Percentiles rank a stretch among this genome's conserved stretches.
phyloP scores from a whole-genome alignment of 2,329 filamentous ascomycete species.

The Fusarium clavum region DNA sequence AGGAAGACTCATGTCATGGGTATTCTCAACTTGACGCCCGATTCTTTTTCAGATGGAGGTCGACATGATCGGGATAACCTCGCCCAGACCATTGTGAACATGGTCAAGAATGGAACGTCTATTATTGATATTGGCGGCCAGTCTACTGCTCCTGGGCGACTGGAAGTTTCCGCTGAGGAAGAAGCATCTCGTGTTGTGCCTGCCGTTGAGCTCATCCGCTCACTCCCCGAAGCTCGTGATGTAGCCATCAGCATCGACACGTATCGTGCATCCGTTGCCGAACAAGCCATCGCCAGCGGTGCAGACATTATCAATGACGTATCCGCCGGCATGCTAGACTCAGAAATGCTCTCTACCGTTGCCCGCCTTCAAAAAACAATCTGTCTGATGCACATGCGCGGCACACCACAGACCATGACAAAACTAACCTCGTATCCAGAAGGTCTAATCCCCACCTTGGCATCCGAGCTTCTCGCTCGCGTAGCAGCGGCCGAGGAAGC shows the following conservation, averaged over 20 bases:
- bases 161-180: constrained; percentile 75
- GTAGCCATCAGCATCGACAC: constrained; percentile 92
- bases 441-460: constrained; percentile 74
- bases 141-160: constrained; percentile 83
- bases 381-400: constrained; percentile 93
- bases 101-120: constrained; percentile 77
- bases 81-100: constrained; percentile 66
- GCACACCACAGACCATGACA: constrained; percentile 85
- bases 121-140: constrained; percentile 95
- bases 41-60: constrained; percentile 96
- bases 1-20: constrained; percentile 87
- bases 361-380: constrained; percentile 83
- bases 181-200: constrained; percentile 84
- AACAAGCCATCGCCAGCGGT: constrained; percentile 78
- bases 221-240: constrained; percentile 68
- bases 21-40: constrained; percentile 93
- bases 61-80: constrained; percentile 67
- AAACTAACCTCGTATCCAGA: constrained; percentile 74
- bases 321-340: constrained; percentile 82
- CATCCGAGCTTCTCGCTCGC: constrained; percentile 74
- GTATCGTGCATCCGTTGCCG: constrained; percentile 86
- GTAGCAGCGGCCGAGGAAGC: constrained; percentile 80
- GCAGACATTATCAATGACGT: constrained; percentile 97
- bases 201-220: constrained; percentile 78
- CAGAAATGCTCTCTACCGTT: constrained; percentile 83